A percentile compares a stretch with the other conserved stretches of the same genome.
phyloP scores from a whole-genome alignment of 768 basidiomycete species.

The Paxillus rubicundulus region DNA sequence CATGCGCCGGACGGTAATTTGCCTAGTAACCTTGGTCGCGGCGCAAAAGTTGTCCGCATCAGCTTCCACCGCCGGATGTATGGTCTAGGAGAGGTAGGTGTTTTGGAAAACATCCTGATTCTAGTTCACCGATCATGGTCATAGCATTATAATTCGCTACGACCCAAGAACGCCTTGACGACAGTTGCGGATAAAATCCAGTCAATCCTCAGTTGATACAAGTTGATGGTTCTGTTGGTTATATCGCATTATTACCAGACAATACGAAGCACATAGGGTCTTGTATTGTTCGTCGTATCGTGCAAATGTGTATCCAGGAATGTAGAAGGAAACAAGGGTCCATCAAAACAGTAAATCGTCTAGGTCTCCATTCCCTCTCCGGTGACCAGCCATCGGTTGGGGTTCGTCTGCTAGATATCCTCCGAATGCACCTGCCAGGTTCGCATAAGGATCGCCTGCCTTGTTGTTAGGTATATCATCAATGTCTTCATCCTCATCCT shows the following conservation, averaged over 20 bases:
- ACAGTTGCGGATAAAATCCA: constrained; percentile 33
- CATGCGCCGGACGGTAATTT: constrained; percentile 57
- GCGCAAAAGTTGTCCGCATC: constrained; percentile 55
- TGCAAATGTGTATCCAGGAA: constrained; percentile 1
- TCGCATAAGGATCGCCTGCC: constrained; percentile 74
- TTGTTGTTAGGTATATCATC: constrained; percentile 35
- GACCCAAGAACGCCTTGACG: constrained; percentile 44
- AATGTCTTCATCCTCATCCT: constrained; percentile 42
- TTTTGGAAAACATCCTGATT: background rate
- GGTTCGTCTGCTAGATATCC: constrained; percentile 74
- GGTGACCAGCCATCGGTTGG: constrained; percentile 49
- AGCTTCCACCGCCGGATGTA: constrained; percentile 95
- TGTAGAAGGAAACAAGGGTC: background rate
- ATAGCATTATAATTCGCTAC: constrained; percentile 87
- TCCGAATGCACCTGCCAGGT: constrained; percentile 73
- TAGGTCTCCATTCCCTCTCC: constrained; percentile 45
- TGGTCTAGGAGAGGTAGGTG: constrained; percentile 88
- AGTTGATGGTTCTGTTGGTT: background rate
- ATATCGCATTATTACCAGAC: background rate
- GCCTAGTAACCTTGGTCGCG: constrained; percentile 23
- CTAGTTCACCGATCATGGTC: constrained; percentile 6
- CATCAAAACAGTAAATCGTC: constrained; percentile 68
- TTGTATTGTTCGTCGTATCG: background rate
- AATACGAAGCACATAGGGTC: background rate
- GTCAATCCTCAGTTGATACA: constrained; percentile 25